phyloP scores from a whole-genome alignment of 352 stramenopile genomes.

The Thalassiosira mediterranea region DNA sequence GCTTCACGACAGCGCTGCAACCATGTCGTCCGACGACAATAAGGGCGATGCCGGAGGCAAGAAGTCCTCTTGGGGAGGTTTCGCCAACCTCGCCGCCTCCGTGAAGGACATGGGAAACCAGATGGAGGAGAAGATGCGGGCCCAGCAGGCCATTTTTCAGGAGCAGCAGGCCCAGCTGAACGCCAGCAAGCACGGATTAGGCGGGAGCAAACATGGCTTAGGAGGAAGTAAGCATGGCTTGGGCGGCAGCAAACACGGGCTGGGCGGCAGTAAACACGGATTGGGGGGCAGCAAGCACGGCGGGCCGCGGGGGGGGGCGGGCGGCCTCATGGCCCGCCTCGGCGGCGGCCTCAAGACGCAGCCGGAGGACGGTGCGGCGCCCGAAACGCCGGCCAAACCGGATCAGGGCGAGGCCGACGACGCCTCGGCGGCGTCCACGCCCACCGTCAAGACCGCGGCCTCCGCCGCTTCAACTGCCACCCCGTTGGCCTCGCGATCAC shows the following conservation, averaged over 20 bases:
- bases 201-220: conserved; percentile 32
- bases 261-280: conserved; percentile 21
- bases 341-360: not conserved
- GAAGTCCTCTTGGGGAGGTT: conserved; percentile 16
- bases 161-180: conserved; percentile 32
- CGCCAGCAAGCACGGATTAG: conserved; percentile 31
- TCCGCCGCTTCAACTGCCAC: conserved; percentile 6
- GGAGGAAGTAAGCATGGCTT: conserved; percentile 22
- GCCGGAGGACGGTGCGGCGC: not conserved
- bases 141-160: conserved; percentile 24
- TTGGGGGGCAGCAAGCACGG: conserved; percentile 4
- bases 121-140: conserved; percentile 41
- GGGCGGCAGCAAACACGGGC: conserved; percentile 22
- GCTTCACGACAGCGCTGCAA: no score
- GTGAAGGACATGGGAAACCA: conserved; percentile 39
- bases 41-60: not conserved
- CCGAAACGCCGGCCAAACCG: conserved; percentile 4
- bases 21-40: conserved; percentile 1
- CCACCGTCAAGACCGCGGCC: conserved; percentile 4
- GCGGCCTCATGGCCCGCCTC: conserved; percentile 42
- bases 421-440: conserved; percentile 1
- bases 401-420: not conserved
- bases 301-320: not conserved
- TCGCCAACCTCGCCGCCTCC: conserved; percentile 36
- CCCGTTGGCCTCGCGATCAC: conserved; percentile 35